A percentile compares a stretch with the other conserved stretches of the same genome.
phyloP scores from a whole-genome alignment of 768 basidiomycete species.

The Lyophyllum shimeji region DNA sequence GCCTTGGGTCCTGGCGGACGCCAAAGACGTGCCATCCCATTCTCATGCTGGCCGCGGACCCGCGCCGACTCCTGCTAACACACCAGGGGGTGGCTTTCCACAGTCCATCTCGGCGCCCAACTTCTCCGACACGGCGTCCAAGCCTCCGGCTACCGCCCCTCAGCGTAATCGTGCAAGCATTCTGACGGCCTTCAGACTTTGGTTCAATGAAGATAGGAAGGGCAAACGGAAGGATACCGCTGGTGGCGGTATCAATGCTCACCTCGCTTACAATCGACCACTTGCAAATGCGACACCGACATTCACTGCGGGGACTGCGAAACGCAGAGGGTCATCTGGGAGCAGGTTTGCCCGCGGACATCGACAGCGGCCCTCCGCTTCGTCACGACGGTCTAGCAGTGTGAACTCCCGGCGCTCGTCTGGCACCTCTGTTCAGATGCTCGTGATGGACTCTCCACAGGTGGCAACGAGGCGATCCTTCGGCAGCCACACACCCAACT shows the following conservation, averaged over 20 bases:
- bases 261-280: slow-evolving; percentile 25
- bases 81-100: slow-evolving; percentile 47
- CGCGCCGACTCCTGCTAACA: slow-evolving; percentile 45
- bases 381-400: slow-evolving; percentile 87
- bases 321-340: slow-evolving; percentile 42
- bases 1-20: slow-evolving; percentile 71
- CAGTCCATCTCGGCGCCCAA: slow-evolving; percentile 47
- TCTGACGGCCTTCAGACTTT: slow-evolving; percentile 80
- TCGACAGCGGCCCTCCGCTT: slow-evolving; percentile 70
- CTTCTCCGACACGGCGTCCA: slow-evolving; percentile 26
- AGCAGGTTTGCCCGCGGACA: slow-evolving; percentile 38
- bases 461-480: slow-evolving; percentile 68
- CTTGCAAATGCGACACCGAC: slow-evolving; percentile 9
- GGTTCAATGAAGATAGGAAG: slow-evolving; percentile 92
- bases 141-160: slow-evolving; percentile 20
- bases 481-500: slow-evolving; percentile 84
- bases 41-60: slow-evolving; percentile 18
- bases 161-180: slow-evolving; percentile 76
- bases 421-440: slow-evolving; percentile 47
- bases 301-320: slow-evolving; percentile 36
- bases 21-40: slow-evolving; percentile 35
- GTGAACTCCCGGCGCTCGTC: slow-evolving; percentile 80
- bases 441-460: slow-evolving; percentile 61
- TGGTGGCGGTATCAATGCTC: slow-evolving; percentile 19
- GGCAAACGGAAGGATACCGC: slow-evolving; percentile 71